Percentiles rank a stretch among this genome's conserved stretches.
phyloP scores from a whole-genome alignment of 2,329 filamentous ascomycete species.

The Aspergillus sp. region DNA sequence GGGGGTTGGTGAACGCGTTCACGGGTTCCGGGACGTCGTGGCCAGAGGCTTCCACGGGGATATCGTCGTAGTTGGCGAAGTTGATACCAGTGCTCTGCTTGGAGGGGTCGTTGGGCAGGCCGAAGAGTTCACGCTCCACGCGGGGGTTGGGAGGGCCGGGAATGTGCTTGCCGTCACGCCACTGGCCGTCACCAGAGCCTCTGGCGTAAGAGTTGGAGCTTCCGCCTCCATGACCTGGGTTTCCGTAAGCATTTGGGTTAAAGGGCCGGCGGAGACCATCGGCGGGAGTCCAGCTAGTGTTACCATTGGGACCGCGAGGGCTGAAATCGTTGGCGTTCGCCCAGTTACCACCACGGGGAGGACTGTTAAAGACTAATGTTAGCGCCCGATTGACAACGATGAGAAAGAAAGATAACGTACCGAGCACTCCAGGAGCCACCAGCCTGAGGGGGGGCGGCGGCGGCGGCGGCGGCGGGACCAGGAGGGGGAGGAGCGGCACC shows the following conservation, averaged over 20 bases:
- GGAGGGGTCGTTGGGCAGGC: constrained; percentile 80
- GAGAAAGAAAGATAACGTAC: constrained; percentile 24
- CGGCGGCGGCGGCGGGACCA: constrained; percentile 21
- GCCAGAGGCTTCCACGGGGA: constrained; percentile 95
- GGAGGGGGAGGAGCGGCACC: constrained; percentile 30
- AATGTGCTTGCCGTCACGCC: constrained; percentile 95
- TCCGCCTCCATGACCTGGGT: constrained; percentile 47
- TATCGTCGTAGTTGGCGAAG: constrained; percentile 99
- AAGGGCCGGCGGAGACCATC: constrained; percentile 47
- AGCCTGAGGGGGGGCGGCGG: constrained; percentile 23
- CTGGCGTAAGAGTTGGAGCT: constrained; percentile 53
- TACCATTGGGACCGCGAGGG: constrained; percentile 41
- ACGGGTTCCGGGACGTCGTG: constrained; percentile 91
- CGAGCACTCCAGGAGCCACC: constrained; percentile 32
- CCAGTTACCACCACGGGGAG: constrained; percentile 46
- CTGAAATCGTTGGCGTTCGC: constrained; percentile 58
- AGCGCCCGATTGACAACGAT: background rate
- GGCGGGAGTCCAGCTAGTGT: constrained; percentile 34
- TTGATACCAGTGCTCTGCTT: constrained; percentile 99
- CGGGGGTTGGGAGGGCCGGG: constrained; percentile 84
- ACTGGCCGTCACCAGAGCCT: constrained; percentile 91
- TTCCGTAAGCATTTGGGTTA: constrained; percentile 61
- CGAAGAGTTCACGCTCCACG: constrained; percentile 93
- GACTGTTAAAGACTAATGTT: constrained; percentile 11
- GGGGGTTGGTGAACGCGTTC: constrained; percentile 86